Base-by-base conservation (phyloP, 1,139 yeast genomes). In the Wickerhamomyces sp. region DNA sequence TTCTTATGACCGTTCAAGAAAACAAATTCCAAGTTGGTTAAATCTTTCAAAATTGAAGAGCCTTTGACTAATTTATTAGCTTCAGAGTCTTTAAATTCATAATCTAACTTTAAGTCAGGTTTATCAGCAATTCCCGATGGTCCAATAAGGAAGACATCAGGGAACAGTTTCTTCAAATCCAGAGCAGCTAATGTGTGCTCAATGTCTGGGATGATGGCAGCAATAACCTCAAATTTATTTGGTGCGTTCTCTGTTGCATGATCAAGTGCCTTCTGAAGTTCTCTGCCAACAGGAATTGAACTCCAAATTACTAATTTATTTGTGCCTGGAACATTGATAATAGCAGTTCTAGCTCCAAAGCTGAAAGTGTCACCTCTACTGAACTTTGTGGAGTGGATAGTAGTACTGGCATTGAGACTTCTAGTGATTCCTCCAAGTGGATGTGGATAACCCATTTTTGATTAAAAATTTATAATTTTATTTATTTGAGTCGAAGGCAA, bases 291-390 rank as follows among this genome's bases (percentile, higher is more conserved):
- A 1, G 88, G 88, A 35, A 81, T 67, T 1, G 87, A 79, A 3
- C 81, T 72, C 73, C 80, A 76, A 8, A 81, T 73, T 9, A 77
- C 59, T 18, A 78, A 61, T 35, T 63, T 58, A 36, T 60, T 57
- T 28, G 67, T 56, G 40, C 63, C 54, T 36, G 71, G 61, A 43
- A 78, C 59, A 25, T 58, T 58, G 38, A 72, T 53, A 7, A 72
- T 56, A 0, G 85, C 74, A 75, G 77, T 71, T 43, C 88, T 65
- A 15, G 75, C 81, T 20, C 89, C 90, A 46, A 81, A 72, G 41
- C 74, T 70, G 40, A 78, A 45, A 33, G 55, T 58, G 40, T 64
- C 59, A 10, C 59, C 51, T 32, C 71, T 51, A 10, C 65, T 59
- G 62, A 78, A 78, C 1, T 72, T 64, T 10, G 70, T 59, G 5